Conservation (phyloP, 495 filamentous ascomycete species). For the Evansstolkia leycettana region DNA sequence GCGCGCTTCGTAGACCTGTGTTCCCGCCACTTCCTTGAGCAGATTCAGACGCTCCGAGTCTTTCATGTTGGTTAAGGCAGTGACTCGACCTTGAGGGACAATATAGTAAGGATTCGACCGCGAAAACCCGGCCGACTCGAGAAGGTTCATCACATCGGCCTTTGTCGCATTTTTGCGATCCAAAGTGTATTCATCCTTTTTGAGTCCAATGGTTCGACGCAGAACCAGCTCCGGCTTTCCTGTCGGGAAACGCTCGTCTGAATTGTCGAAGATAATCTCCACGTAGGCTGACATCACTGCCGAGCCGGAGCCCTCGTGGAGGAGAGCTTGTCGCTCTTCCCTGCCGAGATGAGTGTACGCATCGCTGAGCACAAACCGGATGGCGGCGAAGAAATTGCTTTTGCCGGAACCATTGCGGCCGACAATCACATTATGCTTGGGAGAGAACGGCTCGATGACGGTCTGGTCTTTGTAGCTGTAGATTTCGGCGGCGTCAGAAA, state of each 20-base stretch:
- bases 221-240: slow-evolving; percentile 83
- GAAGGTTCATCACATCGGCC: slow-evolving; percentile 84
- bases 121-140: slow-evolving; percentile 94
- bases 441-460: slow-evolving; percentile 95
- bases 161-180: slow-evolving; percentile 95
- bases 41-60: slow-evolving; percentile 79
- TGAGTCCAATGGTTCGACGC: slow-evolving; percentile 85
- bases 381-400: slow-evolving; percentile 99
- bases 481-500: background rate
- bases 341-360: slow-evolving; percentile 92
- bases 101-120: slow-evolving; percentile 99
- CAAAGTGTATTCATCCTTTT: slow-evolving; percentile 97
- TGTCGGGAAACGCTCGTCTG: slow-evolving; percentile 89
- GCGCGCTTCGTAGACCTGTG: slow-evolving; percentile 89
- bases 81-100: slow-evolving; percentile 93
- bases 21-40: slow-evolving; percentile 94
- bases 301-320: slow-evolving; percentile 94
- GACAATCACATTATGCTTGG: slow-evolving; percentile 97
- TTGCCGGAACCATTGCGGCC: slow-evolving; percentile 98
- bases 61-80: slow-evolving; percentile 95
- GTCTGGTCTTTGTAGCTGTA: slow-evolving; percentile 97
- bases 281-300: slow-evolving; percentile 99
- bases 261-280: slow-evolving; percentile 98
- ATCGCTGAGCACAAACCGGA: slow-evolving; percentile 97
- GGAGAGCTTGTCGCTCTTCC: slow-evolving; percentile 87